Evolutionary conservation across 495 filamentous ascomycete species (phyloP).

Genomic region (Jackrogersella multiformis): DNA sequence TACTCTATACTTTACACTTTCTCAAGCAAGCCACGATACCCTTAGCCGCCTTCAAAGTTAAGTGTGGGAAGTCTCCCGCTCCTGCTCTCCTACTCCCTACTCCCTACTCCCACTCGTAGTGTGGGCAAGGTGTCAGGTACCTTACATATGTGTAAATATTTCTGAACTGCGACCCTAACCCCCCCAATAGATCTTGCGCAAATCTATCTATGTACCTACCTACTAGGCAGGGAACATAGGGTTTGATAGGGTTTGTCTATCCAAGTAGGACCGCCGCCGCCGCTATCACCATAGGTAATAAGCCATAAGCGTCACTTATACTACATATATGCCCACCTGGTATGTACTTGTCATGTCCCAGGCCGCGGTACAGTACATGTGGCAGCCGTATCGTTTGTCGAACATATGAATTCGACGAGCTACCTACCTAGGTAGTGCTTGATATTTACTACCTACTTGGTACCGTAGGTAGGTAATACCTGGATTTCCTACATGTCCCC

Average conservation of each 20-base stretch:
- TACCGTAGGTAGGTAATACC: background rate
- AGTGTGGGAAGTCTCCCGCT: slow-evolving; percentile 12
- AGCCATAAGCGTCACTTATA: background rate
- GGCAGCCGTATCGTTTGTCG: slow-evolving; percentile 3
- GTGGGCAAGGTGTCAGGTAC: slow-evolving; percentile 16
- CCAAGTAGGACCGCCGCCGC: background rate
- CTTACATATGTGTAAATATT: slow-evolving; percentile 30
- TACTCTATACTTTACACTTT: background rate
- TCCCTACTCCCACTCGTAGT: slow-evolving; percentile 7
- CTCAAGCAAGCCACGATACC: slow-evolving; percentile 1
- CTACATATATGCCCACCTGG: too few relatives aligned
- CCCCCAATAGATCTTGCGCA: background rate
- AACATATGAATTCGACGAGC: slow-evolving; percentile 6
- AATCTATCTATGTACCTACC: background rate
- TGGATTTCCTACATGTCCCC: slow-evolving; percentile 9
- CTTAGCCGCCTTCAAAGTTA: slow-evolving; percentile 1
- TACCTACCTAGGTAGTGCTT: too few relatives aligned
- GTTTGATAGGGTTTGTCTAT: slow-evolving; percentile 8
- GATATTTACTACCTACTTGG: too few relatives aligned
- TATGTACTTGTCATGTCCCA: background rate
- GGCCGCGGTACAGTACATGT: slow-evolving; percentile 4
- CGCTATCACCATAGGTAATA: slow-evolving; percentile 4
- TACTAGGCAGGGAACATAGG: background rate
- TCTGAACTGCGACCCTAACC: slow-evolving; percentile 9
- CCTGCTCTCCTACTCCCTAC: background rate